These are phyloP conservation scores for Solanum pennellii DNA, from an alignment of 257 asterid genomes.

Conservation along the genomic window DNA sequence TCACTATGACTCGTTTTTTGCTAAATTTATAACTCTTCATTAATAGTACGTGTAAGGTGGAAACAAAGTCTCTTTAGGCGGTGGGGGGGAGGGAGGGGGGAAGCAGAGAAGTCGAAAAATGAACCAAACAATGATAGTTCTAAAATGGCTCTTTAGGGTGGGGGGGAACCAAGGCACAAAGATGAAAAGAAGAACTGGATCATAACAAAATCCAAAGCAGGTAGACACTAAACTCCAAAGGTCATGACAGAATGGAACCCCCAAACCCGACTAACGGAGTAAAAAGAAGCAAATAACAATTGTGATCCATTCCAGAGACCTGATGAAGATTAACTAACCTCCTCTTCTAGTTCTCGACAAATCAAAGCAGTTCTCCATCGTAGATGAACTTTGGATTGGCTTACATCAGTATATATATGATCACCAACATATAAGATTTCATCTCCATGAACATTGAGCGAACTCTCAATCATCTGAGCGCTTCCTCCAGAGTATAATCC, in stretches of 20 bases:
- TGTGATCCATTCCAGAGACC: not conserved
- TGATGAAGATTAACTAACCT: conserved; percentile 31
- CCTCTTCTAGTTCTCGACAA: conserved; percentile 86
- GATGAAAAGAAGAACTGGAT: not conserved
- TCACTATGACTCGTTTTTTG: not conserved
- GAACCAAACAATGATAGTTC: not conserved
- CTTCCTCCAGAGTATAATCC: conserved; percentile 90
- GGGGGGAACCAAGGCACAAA: not conserved
- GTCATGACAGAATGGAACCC: not conserved
- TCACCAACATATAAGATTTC: conserved; percentile 88
- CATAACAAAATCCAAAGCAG: not conserved
- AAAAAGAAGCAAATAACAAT: not conserved
- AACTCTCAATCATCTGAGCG: conserved; percentile 87
- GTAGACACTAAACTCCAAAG: not conserved
- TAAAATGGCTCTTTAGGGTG: not conserved
- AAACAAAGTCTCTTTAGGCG: not conserved
- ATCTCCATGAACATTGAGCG: conserved; percentile 78
- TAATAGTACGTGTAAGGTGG: not conserved
- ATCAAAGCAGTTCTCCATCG: conserved; percentile 94
- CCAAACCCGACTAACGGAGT: not conserved
- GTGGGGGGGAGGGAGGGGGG: not conserved
- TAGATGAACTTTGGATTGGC: conserved; percentile 85
- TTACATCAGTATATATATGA: conserved; percentile 87
- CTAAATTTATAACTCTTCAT: not conserved
- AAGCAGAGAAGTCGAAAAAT: not conserved